Evolutionary conservation across 129 eudicot species (phyloP).

Genomic region (Artemisia argyi): DNA sequence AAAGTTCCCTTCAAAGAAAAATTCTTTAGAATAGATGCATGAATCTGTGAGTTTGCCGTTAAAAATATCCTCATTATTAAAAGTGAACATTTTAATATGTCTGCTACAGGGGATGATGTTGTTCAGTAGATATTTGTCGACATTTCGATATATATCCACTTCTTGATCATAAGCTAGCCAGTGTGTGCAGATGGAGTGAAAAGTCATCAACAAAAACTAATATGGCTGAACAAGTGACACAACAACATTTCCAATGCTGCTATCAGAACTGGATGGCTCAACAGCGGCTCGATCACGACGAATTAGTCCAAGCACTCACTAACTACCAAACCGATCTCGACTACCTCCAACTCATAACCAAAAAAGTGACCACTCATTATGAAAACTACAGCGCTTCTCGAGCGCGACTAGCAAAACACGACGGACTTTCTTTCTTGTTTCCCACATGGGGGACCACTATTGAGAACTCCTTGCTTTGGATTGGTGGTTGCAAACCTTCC

Average conservation of each 20-base stretch:
- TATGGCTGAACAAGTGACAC: conserved; percentile 28
- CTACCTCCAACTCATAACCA: conserved; percentile 28
- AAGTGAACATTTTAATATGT: no score
- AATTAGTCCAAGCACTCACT: conserved; percentile 33
- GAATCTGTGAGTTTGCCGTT: no score
- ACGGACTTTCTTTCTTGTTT: conserved; percentile 35
- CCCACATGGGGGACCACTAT: conserved; percentile 47
- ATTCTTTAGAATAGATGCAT: no score
- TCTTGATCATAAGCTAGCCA: no score
- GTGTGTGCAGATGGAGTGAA: no score
- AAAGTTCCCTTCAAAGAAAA: no score
- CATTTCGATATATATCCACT: no score
- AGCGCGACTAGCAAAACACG: conserved; percentile 34
- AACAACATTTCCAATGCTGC: conserved; percentile 31
- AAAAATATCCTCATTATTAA: no score
- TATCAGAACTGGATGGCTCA: conserved; percentile 46
- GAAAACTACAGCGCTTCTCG: conserved; percentile 35
- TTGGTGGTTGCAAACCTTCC: conserved; percentile 46
- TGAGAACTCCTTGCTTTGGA: conserved; percentile 48
- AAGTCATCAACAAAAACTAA: no score
- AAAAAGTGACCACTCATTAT: conserved; percentile 39
- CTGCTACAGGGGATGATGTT: no score
- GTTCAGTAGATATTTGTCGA: no score
- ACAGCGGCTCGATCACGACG: conserved; percentile 44
- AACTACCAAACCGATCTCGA: conserved; percentile 17